Evolutionary conservation across 768 basidiomycete species (phyloP).

Genomic region (Holtermannia corniformis): DNA sequence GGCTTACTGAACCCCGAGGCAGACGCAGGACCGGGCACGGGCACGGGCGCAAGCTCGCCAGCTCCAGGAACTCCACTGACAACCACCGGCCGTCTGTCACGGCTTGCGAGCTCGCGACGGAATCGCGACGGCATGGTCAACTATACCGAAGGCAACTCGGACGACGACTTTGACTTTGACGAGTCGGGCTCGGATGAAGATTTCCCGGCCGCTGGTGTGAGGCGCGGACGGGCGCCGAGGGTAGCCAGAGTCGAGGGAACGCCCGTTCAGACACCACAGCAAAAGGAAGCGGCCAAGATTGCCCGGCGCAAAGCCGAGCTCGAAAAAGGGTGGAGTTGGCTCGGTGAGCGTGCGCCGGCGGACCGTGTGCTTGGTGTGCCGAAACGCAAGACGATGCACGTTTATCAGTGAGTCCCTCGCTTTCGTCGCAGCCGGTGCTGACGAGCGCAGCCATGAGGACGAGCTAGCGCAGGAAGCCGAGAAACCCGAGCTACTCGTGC

Average conservation of each 20-base stretch:
- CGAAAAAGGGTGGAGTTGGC: conserved; percentile 67
- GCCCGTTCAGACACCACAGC: conserved; percentile 3
- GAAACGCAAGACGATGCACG: conserved; percentile 49
- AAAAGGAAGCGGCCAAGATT: conserved; percentile 44
- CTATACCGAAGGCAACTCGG: conserved; percentile 37
- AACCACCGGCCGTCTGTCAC: background rate
- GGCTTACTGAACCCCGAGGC: conserved; percentile 23
- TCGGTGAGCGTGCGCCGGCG: conserved; percentile 74
- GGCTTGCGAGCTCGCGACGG: background rate
- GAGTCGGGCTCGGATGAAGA: conserved; percentile 78
- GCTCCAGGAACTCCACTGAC: conserved; percentile 19
- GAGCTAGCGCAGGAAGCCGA: conserved; percentile 56
- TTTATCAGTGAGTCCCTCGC: conserved; percentile 56
- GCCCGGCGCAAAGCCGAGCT: conserved; percentile 37
- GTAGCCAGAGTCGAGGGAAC: conserved; percentile 12
- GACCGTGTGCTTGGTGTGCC: conserved; percentile 53
- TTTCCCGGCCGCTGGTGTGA: conserved; percentile 58
- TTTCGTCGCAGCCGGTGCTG: background rate
- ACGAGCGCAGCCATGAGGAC: conserved; percentile 49
- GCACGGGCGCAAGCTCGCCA: conserved; percentile 20
- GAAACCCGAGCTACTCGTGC: conserved; percentile 56
- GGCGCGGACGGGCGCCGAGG: conserved; percentile 52
- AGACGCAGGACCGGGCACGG: background rate
- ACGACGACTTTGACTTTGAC: conserved; percentile 50
- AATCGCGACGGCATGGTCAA: conserved; percentile 23